Evolutionary conservation across 1,284 basidiomycete species (phyloP).

Genomic region (Mycosarcoma mackinlayi): DNA sequence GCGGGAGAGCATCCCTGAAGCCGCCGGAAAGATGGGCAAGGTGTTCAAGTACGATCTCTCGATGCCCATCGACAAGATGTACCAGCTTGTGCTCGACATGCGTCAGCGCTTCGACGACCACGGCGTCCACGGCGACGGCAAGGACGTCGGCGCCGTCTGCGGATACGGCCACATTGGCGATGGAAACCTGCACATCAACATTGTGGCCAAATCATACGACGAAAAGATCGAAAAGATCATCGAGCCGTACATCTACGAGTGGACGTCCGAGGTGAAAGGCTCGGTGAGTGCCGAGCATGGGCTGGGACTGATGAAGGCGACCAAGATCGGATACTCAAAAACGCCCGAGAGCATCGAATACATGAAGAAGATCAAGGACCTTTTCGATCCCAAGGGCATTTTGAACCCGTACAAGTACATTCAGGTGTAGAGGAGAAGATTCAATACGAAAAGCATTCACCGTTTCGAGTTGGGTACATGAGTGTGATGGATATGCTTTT

Average conservation of each 20-base stretch:
- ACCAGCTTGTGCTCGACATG: constrained; percentile 85
- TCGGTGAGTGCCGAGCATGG: constrained; percentile 98
- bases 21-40: constrained; percentile 91
- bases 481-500: too few relatives aligned
- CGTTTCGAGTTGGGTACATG: too few relatives aligned
- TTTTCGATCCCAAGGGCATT: constrained; percentile 90
- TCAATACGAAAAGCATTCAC: background rate
- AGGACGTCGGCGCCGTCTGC: constrained; percentile 72
- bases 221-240: constrained; percentile 85
- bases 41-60: constrained; percentile 98
- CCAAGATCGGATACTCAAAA: constrained; percentile 90
- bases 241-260: constrained; percentile 95
- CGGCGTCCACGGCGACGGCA: constrained; percentile 79
- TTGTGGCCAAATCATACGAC: constrained; percentile 85
- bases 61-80: constrained; percentile 87
- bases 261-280: constrained; percentile 76
- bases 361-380: constrained; percentile 90
- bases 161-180: constrained; percentile 98
- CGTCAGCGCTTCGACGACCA: constrained; percentile 79
- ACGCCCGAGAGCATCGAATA: constrained; percentile 79
- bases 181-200: constrained; percentile 94
- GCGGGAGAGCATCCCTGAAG: constrained; percentile 93
- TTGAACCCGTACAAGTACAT: constrained; percentile 84
- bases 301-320: constrained; percentile 92
- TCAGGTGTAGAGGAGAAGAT: constrained; percentile 29